These are phyloP conservation scores for Ganoderma multipileum DNA, from an alignment of 1,284 basidiomycete genomes.

Conservation along the genomic window DNA sequence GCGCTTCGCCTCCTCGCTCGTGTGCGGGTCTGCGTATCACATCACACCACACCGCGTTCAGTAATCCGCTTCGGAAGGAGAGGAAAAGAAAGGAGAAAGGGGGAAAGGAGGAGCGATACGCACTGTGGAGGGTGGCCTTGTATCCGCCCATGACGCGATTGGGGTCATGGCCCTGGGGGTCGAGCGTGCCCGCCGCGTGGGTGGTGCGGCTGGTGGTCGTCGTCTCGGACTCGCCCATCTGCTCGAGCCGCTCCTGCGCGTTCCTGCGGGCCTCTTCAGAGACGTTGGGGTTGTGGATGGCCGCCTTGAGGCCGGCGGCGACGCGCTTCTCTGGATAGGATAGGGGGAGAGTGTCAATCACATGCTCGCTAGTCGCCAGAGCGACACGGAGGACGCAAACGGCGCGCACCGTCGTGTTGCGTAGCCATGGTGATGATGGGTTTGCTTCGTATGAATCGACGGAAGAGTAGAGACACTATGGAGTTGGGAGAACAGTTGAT, in stretches of 20 bases:
- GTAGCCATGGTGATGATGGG: slow-evolving; percentile 13
- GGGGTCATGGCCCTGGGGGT: slow-evolving; percentile 35
- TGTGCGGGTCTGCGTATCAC: slow-evolving; percentile 41
- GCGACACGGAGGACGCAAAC: background rate
- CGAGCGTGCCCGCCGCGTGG: slow-evolving; percentile 11
- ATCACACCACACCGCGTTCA: too few species aligned
- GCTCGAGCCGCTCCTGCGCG: slow-evolving; percentile 51
- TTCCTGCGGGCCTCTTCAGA: slow-evolving; percentile 56
- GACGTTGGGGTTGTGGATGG: slow-evolving; percentile 59
- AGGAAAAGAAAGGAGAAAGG: background rate
- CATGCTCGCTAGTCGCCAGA: too few species aligned
- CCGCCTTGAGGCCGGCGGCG: slow-evolving; percentile 61
- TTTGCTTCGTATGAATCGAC: background rate
- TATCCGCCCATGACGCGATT: slow-evolving; percentile 52
- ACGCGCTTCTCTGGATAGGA: slow-evolving; percentile 47
- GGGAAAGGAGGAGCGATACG: slow-evolving; percentile 22
- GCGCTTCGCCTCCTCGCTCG: slow-evolving; percentile 51
- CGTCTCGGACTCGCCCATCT: slow-evolving; percentile 46
- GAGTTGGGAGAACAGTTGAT: too few species aligned
- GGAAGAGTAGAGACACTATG: background rate
- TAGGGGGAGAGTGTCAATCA: background rate
- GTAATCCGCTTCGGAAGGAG: too few species aligned
- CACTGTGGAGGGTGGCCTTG: slow-evolving; percentile 59
- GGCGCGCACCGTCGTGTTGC: slow-evolving; percentile 20
- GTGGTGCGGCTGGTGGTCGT: background rate